phyloP scores from a whole-genome alignment of 2,329 filamentous ascomycete genomes.

The Biscogniauxia marginata region DNA sequence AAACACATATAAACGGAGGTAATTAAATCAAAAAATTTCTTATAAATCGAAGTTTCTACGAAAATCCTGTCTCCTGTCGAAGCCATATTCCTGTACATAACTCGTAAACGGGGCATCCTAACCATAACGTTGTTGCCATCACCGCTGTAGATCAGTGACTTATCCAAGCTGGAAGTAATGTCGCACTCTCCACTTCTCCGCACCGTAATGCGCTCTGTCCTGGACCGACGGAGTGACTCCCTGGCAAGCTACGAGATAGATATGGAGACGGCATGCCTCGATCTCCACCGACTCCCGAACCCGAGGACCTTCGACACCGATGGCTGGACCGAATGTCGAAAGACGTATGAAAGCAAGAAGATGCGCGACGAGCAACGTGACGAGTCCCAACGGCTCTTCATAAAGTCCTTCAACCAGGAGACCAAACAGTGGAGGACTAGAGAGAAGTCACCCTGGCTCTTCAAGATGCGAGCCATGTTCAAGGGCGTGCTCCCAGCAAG shows the following conservation, averaged over 20 bases:
- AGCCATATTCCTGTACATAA: too few species aligned
- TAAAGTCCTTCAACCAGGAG: not conserved
- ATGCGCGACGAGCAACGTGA: conserved; percentile 3
- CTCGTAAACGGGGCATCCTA: too few species aligned
- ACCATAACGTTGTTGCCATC: too few species aligned
- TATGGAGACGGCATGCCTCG: conserved; percentile 11
- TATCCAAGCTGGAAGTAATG: conserved; percentile 4
- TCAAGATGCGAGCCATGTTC: not conserved
- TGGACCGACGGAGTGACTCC: conserved; percentile 12
- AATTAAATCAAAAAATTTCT: too few species aligned
- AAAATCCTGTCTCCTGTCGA: too few species aligned
- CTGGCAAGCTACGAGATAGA: conserved; percentile 18
- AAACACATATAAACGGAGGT: too few species aligned
- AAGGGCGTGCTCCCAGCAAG: conserved; percentile 2
- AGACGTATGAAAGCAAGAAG: conserved; percentile 15
- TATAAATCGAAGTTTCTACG: too few species aligned
- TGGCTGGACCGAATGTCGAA: conserved; percentile 16
- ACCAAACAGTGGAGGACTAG: not conserved
- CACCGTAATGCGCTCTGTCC: conserved; percentile 10
- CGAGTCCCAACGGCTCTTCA: conserved; percentile 1
- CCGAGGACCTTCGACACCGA: conserved; percentile 8
- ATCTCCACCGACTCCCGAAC: conserved; percentile 7
- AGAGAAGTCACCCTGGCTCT: not conserved
- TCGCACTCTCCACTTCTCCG: conserved; percentile 18
- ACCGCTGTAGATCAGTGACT: too few species aligned